phyloP scores from a whole-genome alignment of 2,329 filamentous ascomycete species.

The Zymoseptoria passerinii region DNA sequence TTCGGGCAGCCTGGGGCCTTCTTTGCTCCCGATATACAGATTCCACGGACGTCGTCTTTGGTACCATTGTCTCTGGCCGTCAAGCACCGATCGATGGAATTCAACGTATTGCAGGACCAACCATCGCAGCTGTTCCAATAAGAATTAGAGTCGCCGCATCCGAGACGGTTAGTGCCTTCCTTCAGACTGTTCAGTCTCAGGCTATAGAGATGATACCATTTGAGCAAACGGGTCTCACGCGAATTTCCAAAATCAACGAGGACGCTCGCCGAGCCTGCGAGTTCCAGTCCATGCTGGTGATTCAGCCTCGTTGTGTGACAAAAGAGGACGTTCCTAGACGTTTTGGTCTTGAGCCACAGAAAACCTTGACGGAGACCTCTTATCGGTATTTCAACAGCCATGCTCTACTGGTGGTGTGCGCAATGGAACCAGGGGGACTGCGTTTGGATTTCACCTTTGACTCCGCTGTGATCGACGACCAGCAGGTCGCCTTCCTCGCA shows the following conservation, averaged over 20 bases:
- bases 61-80: background rate
- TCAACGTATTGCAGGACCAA: conserved; percentile 8
- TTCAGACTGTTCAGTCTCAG: conserved; percentile 5
- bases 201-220: conserved; percentile 8
- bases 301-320: no score
- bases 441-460: no score
- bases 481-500: no score
- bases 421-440: no score
- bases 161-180: background rate
- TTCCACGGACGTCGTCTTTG: conserved; percentile 1
- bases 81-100: conserved; percentile 1
- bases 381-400: no score
- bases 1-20: conserved; percentile 5
- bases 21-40: background rate
- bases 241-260: conserved; percentile 1
- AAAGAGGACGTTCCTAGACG: no score
- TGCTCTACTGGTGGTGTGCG: no score
- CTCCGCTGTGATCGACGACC: no score
- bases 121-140: conserved; percentile 9
- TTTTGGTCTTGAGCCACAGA: no score
- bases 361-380: no score
- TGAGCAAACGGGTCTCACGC: conserved; percentile 5
- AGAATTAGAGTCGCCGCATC: background rate
- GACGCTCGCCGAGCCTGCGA: conserved; percentile 39
- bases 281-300: conserved; percentile 47